Evolutionary conservation across 495 filamentous ascomycete genomes (phyloP), one percentile per base, ranked within the genome.

Genomic region (Penicillium psychrofluorescens): DNA sequence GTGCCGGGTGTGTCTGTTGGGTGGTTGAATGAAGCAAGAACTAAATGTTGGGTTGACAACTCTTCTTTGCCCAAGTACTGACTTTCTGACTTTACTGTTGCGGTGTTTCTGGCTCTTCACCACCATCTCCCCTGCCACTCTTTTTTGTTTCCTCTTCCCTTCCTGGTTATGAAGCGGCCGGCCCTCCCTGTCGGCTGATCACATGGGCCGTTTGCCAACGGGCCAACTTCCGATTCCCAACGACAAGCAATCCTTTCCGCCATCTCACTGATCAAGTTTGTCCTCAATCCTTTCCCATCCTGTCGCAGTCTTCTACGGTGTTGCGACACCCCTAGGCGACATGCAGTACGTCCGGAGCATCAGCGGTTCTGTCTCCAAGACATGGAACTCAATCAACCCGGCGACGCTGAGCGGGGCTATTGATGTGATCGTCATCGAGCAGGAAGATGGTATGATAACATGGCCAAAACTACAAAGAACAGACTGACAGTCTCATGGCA

Each of bases 301-400:
- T 35, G 33, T 28, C 28, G 45, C 28, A 22, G 42, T 46, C 12
- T 39, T 46, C 48, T 35, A 50, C 56, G 53, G 49, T 43, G 40
- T 45, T 51, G 22, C 44, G 43, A 50, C 47, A 49, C 43, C 35
- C 46, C 37, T 34, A 51, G 51, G 51, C 59, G 64, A 53, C 38
- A 98, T 98, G 92, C 90, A 98, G 74, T 97, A 97, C 86, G 91
- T 97, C 53, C 79, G 92, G 41, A 95, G 88, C 67, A 81, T 96
- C 54, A 90, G 88, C 62, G 90, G 91, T 56, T 94, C 92, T 31
- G 90, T 97, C 53, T 95, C 89, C 32, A 95, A 94, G 71, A 92
- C 92, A 59, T 99, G 92, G 92, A 97, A 97, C 64, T 95, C 89
- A 6, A 96, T 99, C 73, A 99, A 99, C 64, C 92, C 94, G 31